Evolutionary conservation across 331 rosid genomes (phyloP), one percentile per base, ranked within the genome.

Genomic region (Quercus lobata): DNA sequence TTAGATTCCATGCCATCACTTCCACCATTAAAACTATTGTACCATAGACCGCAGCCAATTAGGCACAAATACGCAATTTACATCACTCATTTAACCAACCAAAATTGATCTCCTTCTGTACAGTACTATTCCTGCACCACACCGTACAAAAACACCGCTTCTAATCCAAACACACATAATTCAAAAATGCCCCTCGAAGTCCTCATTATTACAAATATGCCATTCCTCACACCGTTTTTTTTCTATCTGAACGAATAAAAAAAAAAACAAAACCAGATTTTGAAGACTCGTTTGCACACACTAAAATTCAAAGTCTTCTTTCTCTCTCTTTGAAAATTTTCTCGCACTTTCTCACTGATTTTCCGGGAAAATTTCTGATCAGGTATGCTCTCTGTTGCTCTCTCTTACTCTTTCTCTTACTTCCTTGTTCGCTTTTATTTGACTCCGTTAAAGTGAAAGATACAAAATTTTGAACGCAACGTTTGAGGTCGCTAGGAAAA

Each of bases 331-430:
- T 46, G 68, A 17, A 55, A 74, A 52, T 19, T 17, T 65, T 66
- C 53, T 34, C 8, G 27, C 34, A 60, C 52, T 29, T 65, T 80
- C 53, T 15, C 25, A 53, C 14, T 37, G 32, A 12, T 53, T 49
- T 61, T 49, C 63, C 7, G 14, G 41, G 25, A 4, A 76, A 71
- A 71, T 56, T 74, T 73, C 46, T 52, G 69, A 74, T 44, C 78
- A 81, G 85, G 85, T 85, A 74, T 46, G 32, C 14, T 19, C 71
- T 46, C 62, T 56, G 25, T 1, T 24, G 56, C 73, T 68, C 53
- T 35, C 21, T 35, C 54, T 68, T 1, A 49, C 32, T 57, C 41
- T 18, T 35, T 34, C 74, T 53, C 49, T n/a, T 0, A 35, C 58
- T 22, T 54, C 25, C 73, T 73, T 56, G 75, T 58, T 76, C 22